Base-by-base conservation (phyloP, 2,329 filamentous ascomycete genomes). In the Sporothrix curviconia region DNA sequence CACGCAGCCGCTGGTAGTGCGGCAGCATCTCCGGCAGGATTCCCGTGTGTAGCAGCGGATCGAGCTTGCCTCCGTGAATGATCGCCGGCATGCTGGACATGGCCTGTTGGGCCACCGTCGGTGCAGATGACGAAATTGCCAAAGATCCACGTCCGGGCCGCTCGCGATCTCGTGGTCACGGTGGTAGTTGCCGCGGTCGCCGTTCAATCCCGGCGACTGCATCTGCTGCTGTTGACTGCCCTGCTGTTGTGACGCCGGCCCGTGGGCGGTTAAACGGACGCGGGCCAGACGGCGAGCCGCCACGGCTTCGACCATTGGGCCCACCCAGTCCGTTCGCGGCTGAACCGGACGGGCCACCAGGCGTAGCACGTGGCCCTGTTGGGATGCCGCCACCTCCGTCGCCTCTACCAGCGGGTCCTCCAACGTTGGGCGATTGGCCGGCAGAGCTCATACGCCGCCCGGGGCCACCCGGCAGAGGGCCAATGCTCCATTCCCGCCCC, bases 221-320 rank as follows among this genome's bases (percentile, higher is more conserved):
- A n/a, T n/a, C n/a, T n/a, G n/a, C 25, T 42, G 50, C 40, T 39
- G 53, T 24, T 59, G 52, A 7, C 30, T 12, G 28, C 25, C 25
- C n/a, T 46, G 64, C 59, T 72, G 71, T 60, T 70, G 71, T 1
- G 73, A 69, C 0, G 75, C 70, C 0, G 80, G 3, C 80, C 80
- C 1, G 80, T 82, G 79, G 80, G 2, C 80, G 80, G 62, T 83
- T 82, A 66, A 83, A 83, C 0, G 78, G 74, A 60, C 73, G 79
- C 60, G 65, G 74, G 11, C 55, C 57, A 22, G 43, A 30, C 7
- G 56, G 47, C 30, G 56, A 59, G n/a, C 37, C 58, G 3, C 56
- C 49, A 4, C 59, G 56, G 14, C 47, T 47, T n/a, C 59, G 42
- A 9, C 56, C 54, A 15, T 30, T 47, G 32, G 36, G 19, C 19